A percentile compares a stretch with the other conserved stretches of the same genome.
phyloP scores from a whole-genome alignment of 108 stramenopile genomes.

The Cylindrotheca fusiformis region DNA sequence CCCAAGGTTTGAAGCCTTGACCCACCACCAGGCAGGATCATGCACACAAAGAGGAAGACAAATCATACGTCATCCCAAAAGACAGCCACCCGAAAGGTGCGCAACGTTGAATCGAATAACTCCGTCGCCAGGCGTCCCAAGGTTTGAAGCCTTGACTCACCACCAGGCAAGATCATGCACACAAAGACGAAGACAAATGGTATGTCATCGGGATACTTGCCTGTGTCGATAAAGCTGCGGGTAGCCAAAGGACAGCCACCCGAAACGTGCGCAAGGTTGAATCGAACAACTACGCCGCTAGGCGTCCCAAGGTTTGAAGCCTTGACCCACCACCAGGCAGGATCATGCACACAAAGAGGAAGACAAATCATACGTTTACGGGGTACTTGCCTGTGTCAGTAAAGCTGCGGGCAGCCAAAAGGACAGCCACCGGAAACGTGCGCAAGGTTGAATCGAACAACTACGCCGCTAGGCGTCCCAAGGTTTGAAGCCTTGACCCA shows the following conservation, averaged over 20 bases:
- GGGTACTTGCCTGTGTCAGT: slow-evolving; percentile 1
- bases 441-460: slow-evolving; percentile 92
- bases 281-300: slow-evolving; percentile 90
- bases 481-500: slow-evolving; percentile 90
- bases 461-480: slow-evolving; percentile 81
- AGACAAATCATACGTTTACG: too few species aligned
- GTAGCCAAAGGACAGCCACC: background rate
- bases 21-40: slow-evolving; percentile 70
- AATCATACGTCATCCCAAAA: slow-evolving; percentile 1
- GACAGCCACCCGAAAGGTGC: slow-evolving; percentile 41
- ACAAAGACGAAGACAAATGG: slow-evolving; percentile 36
- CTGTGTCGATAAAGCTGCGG: too few species aligned
- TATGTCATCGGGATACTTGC: too few species aligned
- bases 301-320: slow-evolving; percentile 87
- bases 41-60: slow-evolving; percentile 46
- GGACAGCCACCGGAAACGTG: slow-evolving; percentile 47
- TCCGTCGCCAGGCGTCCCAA: slow-evolving; percentile 78
- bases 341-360: slow-evolving; percentile 71
- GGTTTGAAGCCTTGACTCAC: slow-evolving; percentile 86
- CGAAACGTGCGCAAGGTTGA: slow-evolving; percentile 85
- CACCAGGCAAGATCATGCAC: slow-evolving; percentile 86
- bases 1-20: slow-evolving; percentile 86
- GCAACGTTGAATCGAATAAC: slow-evolving; percentile 90
- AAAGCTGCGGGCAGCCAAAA: too few species aligned
- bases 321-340: slow-evolving; percentile 85